Percentiles rank a stretch among this genome's conserved stretches.
These are phyloP conservation scores for Heterococcus sp. DNA, from an alignment of 108 stramenopile species.

Conservation along the genomic window DNA sequence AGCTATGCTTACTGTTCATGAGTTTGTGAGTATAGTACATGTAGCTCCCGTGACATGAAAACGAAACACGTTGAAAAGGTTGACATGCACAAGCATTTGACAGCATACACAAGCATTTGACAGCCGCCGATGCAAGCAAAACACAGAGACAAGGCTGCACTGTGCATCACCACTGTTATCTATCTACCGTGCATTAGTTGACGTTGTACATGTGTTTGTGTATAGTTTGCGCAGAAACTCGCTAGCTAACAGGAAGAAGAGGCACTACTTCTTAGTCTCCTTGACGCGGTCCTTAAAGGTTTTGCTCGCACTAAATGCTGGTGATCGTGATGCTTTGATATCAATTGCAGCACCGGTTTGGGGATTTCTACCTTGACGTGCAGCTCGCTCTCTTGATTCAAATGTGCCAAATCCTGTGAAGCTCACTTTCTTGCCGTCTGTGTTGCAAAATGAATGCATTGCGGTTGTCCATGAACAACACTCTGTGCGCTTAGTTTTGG, in stretches of 20 bases:
- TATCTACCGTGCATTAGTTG: no score
- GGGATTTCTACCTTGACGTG: slow-evolving; percentile 82
- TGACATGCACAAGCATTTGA: background rate
- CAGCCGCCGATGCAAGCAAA: no score
- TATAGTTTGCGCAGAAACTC: no score
- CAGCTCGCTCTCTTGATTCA: slow-evolving; percentile 67
- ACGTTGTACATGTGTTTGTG: no score
- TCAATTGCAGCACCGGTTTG: slow-evolving; percentile 80
- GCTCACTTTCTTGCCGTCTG: slow-evolving; percentile 45
- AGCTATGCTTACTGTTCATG: no score
- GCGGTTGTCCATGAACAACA: background rate
- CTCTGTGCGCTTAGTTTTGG: background rate
- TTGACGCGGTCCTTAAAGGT: slow-evolving; percentile 73
- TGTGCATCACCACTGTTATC: no score
- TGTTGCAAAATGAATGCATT: background rate
- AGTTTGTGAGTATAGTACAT: no score
- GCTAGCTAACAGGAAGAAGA: no score
- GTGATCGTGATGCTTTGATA: slow-evolving; percentile 67
- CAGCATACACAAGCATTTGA: background rate
- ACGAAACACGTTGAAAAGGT: no score
- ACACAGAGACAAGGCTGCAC: no score
- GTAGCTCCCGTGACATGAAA: no score
- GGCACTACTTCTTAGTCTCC: no score
- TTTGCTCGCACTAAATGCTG: slow-evolving; percentile 75
- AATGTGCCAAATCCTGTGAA: slow-evolving; percentile 85